Evolutionary conservation across 352 stramenopile genomes (phyloP), one percentile per base, ranked within the genome.

Genomic region (Poterioochromonas sp.): DNA sequence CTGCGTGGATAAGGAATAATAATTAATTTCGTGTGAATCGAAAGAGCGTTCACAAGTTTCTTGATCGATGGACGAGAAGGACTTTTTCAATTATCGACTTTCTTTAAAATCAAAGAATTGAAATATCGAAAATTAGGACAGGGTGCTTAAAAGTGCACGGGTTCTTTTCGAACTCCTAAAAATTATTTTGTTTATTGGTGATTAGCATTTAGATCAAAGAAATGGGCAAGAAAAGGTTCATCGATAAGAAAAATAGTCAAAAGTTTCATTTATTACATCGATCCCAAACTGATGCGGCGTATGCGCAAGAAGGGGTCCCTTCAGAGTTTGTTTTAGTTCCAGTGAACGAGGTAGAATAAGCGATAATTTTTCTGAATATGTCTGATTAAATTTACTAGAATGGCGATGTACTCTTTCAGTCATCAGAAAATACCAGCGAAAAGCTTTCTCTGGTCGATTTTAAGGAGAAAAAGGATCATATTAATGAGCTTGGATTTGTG

Each of bases 401-500:
- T n/a, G n/a, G 44, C 26, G 47, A 26, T 58, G 47, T 58, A 58
- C 15, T 26, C 47, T 15, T 26, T 58, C 15, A 58, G 26, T 26
- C 15, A 58, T 15, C 47, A 26, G 26, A 58, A 58, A 26, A 15
- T 15, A 26, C 15, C 47, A 26, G 47, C 47, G 47, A 58, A 58
- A 26, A 15, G 47, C 47, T 15, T 26, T 58, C 15, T 15, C 47
- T 15, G 26, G 15, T 58, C 47, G 15, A 58, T 58, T 58, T 58
- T 26, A 58, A 58, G 65, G 22, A 53, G 29, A 18, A 11, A 39
- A 40, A 63, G 15, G 81, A 84, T 60, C 81, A 84, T 64, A 82
- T 84, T 44, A 84, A 95, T 71, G 89, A 90, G 77, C 85, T 94
- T 60, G 91, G 91, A 22, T 86, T 96, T 77, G 84, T 88, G 37